Evolutionary conservation across 108 stramenopile species (phyloP).

Genomic region (Pseudonitzschia multistriata): DNA sequence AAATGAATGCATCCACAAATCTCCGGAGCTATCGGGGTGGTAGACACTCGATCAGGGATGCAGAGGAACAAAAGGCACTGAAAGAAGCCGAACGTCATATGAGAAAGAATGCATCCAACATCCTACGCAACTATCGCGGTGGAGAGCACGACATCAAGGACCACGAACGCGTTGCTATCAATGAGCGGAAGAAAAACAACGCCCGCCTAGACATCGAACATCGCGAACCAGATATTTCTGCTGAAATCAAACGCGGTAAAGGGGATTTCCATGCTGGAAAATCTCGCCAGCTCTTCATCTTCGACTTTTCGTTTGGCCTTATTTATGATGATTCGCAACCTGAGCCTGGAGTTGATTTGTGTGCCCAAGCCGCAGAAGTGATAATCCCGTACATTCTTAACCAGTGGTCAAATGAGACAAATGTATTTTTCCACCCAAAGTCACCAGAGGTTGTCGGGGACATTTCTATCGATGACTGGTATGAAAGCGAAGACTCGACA

Average conservation of each 20-base stretch:
- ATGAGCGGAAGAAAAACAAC: not conserved
- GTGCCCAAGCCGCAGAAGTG: not conserved
- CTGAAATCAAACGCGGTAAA: not conserved
- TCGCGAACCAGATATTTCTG: not conserved
- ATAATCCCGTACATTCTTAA: conserved; percentile 3
- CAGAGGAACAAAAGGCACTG: conserved; percentile 3
- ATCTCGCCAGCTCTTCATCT: not conserved
- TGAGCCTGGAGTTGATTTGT: not conserved
- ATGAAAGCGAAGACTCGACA: not conserved
- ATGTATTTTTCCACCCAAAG: not conserved
- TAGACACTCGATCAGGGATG: conserved; percentile 1
- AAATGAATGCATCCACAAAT: conserved; percentile 6
- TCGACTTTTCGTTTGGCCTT: conserved; percentile 4
- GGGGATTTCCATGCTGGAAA: conserved; percentile 2
- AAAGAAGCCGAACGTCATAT: conserved; percentile 14
- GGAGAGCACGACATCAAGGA: conserved; percentile 7
- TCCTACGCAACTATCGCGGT: conserved; percentile 6
- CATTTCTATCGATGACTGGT: conserved; percentile 1
- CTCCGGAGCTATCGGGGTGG: conserved; percentile 11
- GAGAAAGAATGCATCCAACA: conserved; percentile 5
- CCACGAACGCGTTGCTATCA: not conserved
- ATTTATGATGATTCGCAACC: not conserved
- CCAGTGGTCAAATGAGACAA: conserved; percentile 10
- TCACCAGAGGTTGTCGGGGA: conserved; percentile 6
- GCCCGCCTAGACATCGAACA: not conserved